Base-by-base conservation (phyloP, 2,329 filamentous ascomycete genomes). In the Aspergillus ustus region DNA sequence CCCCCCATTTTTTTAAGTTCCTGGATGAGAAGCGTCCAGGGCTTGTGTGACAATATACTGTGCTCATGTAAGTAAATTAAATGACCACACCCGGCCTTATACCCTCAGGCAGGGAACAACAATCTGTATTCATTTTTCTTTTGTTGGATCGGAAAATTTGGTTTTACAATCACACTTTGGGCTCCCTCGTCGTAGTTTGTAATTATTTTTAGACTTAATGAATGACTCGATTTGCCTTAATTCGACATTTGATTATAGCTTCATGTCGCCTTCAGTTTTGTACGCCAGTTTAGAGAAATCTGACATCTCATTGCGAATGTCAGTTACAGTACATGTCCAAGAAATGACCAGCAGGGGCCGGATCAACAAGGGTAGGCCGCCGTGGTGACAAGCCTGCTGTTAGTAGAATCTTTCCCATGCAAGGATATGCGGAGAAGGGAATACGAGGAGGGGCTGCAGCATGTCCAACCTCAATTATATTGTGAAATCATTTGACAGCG, bases 21-120 rank as follows among this genome's bases (percentile, higher is more conserved):
- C 69, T 65, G 64, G 70, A 68, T 67, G 67, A 63, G 64, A 63
- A 64, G 60, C 63, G 62, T 68, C 68, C 60, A 48, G 70, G 15
- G 66, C 70, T 71, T 72, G 70, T 76, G 73, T 75, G 73, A 74
- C 70, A 74, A 70, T 75, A 75, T 73, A 57, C 45, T 57, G 66
- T 76, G 73, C 73, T 74, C 74, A 75, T 75, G 74, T 76, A 76
- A 74, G 68, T 71, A 71, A 75, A 72, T 61, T 73, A 74, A 76
- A 74, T 71, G 72, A 73, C 74, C 71, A 74, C 72, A 72, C 65
- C 65, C 72, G 67, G 70, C 70, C 69, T 72, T 70, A 74, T 73
- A 74, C 69, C 71, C 68, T 67, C 64, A 60, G 68, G 69, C 67
- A 66, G 68, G 65, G 64, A 40, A 40, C 34, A 40, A 67, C 66